These are phyloP conservation scores for Clitoria ternatea DNA, from an alignment of 306 rosid species.

Conservation along the genomic window DNA sequence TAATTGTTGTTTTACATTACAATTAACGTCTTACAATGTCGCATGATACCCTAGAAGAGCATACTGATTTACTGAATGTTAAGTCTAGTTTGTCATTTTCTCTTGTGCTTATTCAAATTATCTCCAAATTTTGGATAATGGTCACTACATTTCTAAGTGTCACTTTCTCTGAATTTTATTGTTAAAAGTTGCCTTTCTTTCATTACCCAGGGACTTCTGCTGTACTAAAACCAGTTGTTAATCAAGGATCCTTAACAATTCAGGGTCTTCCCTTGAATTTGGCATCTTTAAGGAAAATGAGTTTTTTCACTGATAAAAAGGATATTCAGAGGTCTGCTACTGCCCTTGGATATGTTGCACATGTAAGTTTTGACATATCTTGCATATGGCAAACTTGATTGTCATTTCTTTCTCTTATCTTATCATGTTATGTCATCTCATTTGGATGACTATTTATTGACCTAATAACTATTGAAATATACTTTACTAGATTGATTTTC, in stretches of 20 bases:
- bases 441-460: slow-evolving; percentile 16
- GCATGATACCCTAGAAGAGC: not conserved
- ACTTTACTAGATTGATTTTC: slow-evolving; percentile 31
- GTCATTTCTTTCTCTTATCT: slow-evolving; percentile 11
- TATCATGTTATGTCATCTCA: slow-evolving; percentile 1
- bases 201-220: slow-evolving; percentile 52
- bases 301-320: slow-evolving; percentile 90
- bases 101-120: not conserved
- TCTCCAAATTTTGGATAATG: not conserved
- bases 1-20: not conserved
- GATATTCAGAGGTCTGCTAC: slow-evolving; percentile 88
- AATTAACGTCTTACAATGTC: not conserved
- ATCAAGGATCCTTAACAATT: slow-evolving; percentile 82
- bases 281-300: slow-evolving; percentile 77
- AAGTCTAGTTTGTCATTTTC: not conserved
- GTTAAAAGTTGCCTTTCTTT: slow-evolving; percentile 17
- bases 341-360: slow-evolving; percentile 87
- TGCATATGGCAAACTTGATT: slow-evolving; percentile 8
- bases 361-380: slow-evolving; percentile 45
- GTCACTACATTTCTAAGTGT: slow-evolving; percentile 5
- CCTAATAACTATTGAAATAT: slow-evolving; percentile 24
- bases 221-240: slow-evolving; percentile 50
- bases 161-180: slow-evolving; percentile 16
- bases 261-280: slow-evolving; percentile 77
- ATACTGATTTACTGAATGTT: not conserved